Conservation (phyloP, 2,329 filamentous ascomycete species). For the Coleophoma crateriformis region DNA sequence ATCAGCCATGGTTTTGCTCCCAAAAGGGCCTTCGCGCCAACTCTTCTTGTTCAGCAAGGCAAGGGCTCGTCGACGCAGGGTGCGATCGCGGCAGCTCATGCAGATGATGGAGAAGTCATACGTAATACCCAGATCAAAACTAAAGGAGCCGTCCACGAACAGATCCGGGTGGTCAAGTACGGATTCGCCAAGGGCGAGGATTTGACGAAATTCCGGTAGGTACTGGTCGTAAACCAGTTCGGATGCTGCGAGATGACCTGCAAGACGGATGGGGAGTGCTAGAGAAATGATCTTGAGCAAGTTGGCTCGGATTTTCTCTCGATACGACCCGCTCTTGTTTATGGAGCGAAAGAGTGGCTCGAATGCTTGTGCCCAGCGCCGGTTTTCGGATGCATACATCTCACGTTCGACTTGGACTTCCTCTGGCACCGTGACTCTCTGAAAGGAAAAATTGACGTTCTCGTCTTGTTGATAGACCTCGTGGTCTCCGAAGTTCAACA, state of each 20-base stretch:
- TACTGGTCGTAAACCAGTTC: conserved; percentile 16
- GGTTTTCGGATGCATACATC: conserved; percentile 10
- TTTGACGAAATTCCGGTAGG: conserved; percentile 7
- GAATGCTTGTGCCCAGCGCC: conserved; percentile 14
- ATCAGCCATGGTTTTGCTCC: conserved; percentile 7
- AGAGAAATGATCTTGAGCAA: conserved; percentile 15
- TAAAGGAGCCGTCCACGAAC: conserved; percentile 11
- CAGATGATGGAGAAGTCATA: conserved; percentile 11
- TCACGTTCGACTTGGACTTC: conserved; percentile 12
- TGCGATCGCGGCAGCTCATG: conserved; percentile 15
- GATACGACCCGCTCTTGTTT: conserved; percentile 1
- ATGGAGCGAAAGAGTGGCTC: conserved; percentile 10
- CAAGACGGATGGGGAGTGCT: conserved; percentile 7
- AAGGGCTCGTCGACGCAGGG: conserved; percentile 14
- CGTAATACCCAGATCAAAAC: conserved; percentile 17
- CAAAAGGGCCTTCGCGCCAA: conserved; percentile 16
- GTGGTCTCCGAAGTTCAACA: neutral
- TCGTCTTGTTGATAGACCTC: neutral
- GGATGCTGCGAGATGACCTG: conserved; percentile 10
- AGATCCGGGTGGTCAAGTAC: conserved; percentile 8
- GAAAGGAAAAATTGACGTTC: neutral
- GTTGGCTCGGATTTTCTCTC: conserved; percentile 5
- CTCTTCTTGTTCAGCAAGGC: conserved; percentile 6
- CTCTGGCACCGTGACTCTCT: neutral
- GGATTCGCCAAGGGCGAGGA: conserved; percentile 8